Evolutionary conservation across 495 filamentous ascomycete species (phyloP).

Genomic region (Polyplosphaeria fusca): DNA sequence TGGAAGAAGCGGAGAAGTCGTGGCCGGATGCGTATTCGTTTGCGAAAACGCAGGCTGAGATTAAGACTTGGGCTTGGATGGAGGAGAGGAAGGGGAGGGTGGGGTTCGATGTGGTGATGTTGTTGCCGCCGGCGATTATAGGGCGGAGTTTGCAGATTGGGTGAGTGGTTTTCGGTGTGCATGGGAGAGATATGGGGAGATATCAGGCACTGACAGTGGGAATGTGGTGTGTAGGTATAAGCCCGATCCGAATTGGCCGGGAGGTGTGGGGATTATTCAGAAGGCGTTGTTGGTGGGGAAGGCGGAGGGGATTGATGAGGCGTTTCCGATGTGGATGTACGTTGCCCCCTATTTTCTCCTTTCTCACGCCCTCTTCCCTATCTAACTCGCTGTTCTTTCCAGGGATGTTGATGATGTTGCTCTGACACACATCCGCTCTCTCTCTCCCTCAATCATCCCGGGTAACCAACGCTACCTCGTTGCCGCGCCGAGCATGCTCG

Average conservation of each 20-base stretch:
- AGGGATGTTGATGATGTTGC: conserved; percentile 24
- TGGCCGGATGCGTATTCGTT: conserved; percentile 12
- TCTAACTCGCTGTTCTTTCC: no score
- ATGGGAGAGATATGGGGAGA: no score
- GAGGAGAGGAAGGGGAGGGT: conserved; percentile 11
- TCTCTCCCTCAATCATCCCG: background rate
- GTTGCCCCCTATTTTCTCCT: no score
- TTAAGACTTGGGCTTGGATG: conserved; percentile 19
- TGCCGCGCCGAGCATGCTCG: background rate
- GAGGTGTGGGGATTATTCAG: background rate
- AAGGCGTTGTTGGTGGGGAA: conserved; percentile 1
- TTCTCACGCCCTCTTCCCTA: no score
- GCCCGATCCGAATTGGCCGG: background rate
- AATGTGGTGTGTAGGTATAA: no score
- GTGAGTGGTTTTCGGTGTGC: no score
- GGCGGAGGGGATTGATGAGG: background rate
- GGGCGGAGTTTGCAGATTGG: conserved; percentile 7
- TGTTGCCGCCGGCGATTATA: conserved; percentile 5
- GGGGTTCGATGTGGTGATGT: conserved; percentile 9
- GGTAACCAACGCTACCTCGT: conserved; percentile 20
- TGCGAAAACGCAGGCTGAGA: conserved; percentile 23
- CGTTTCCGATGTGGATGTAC: conserved; percentile 12
- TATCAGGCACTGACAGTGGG: no score
- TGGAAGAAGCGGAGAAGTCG: background rate
- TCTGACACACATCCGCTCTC: conserved; percentile 1